Evolutionary conservation across 2,329 filamentous ascomycete species (phyloP).

Genomic region (Ceratocystis ficicola): DNA sequence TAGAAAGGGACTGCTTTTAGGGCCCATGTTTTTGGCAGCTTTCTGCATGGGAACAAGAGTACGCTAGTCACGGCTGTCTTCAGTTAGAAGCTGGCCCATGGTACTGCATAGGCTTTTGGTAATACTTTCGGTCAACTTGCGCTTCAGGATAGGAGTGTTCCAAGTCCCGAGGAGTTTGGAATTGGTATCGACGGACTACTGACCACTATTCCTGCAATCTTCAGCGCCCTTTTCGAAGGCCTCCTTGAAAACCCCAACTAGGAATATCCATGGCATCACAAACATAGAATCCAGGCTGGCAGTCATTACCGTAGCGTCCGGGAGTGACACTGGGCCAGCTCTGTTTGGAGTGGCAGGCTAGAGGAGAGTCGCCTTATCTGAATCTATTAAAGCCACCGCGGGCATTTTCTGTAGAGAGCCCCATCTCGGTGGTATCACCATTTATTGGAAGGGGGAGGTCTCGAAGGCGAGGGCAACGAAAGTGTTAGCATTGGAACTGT

Average conservation of each 20-base stretch:
- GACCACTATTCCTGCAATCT: conserved; percentile 47
- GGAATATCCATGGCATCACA: background rate
- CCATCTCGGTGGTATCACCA: background rate
- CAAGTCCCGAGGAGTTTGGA: conserved; percentile 60
- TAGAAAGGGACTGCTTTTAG: too few species aligned
- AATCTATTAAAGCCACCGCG: background rate
- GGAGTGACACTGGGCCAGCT: conserved; percentile 22
- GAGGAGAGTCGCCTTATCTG: conserved; percentile 43
- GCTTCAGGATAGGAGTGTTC: conserved; percentile 46
- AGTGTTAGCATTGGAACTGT: background rate
- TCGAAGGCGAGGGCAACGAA: background rate
- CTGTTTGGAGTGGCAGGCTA: conserved; percentile 42
- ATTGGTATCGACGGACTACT: conserved; percentile 53
- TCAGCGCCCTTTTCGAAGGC: conserved; percentile 43
- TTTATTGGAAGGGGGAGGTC: background rate
- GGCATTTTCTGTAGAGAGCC: background rate
- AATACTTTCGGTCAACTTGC: conserved; percentile 51
- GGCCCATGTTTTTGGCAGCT: background rate
- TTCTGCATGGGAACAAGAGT: background rate
- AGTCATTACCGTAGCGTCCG: background rate
- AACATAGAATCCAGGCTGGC: background rate
- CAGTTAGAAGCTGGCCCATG: conserved; percentile 63
- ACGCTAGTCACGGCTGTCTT: conserved; percentile 36
- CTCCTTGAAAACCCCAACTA: conserved; percentile 40
- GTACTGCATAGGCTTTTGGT: conserved; percentile 51